Percentiles rank a stretch among this genome's conserved stretches.
Evolutionary conservation across 352 stramenopile genomes (phyloP).

Genomic region (Pythium coloratum): DNA sequence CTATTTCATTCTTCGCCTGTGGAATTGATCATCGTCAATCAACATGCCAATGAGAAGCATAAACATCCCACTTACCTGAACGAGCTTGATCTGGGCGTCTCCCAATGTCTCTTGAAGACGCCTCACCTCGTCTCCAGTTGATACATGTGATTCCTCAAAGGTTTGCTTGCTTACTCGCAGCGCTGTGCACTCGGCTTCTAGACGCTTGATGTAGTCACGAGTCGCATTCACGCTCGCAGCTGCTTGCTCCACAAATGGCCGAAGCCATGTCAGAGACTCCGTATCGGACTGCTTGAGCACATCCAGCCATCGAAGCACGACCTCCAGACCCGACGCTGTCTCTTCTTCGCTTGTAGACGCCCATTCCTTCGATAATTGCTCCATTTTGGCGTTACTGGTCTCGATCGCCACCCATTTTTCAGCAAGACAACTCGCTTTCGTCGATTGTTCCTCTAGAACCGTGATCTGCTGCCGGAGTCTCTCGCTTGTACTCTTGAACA

Average conservation of each 20-base stretch:
- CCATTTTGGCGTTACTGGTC: neutral
- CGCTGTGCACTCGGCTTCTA: neutral
- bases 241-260: slow-evolving; percentile 5
- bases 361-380: neutral
- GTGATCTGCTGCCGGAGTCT: neutral
- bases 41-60: neutral
- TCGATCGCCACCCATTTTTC: neutral
- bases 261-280: slow-evolving; percentile 7
- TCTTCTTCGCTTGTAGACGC: neutral
- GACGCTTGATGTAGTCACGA: neutral
- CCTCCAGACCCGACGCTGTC: neutral
- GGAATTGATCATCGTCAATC: neutral
- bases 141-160: slow-evolving; percentile 5
- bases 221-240: neutral
- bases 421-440: neutral
- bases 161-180: slow-evolving; percentile 9
- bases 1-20: slow-evolving; percentile 16
- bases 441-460: neutral
- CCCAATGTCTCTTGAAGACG: slow-evolving; percentile 16
- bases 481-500: neutral
- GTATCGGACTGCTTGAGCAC: neutral
- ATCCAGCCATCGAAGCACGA: neutral
- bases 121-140: neutral
- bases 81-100: slow-evolving; percentile 16
- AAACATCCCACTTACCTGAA: slow-evolving; percentile 8